Conservation (phyloP, 495 filamentous ascomycete species). For the Penicillium verhagenii region DNA sequence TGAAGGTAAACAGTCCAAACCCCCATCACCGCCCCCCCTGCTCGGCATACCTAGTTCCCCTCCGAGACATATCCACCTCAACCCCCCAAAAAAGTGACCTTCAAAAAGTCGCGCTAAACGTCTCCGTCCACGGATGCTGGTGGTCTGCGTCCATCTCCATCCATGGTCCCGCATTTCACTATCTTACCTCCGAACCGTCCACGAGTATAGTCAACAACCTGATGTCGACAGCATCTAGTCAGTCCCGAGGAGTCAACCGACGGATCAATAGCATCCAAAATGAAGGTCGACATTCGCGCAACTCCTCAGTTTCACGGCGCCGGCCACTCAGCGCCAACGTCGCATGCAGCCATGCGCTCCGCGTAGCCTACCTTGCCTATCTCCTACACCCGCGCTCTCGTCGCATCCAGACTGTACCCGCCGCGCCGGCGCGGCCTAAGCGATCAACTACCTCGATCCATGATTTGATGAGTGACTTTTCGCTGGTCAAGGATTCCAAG, state of each 20-base stretch:
- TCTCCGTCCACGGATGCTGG: slow-evolving; percentile 14
- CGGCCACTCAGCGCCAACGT: slow-evolving; percentile 61
- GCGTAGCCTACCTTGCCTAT: slow-evolving; percentile 89
- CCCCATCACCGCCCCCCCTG: slow-evolving; percentile 5
- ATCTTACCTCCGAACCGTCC: slow-evolving; percentile 21
- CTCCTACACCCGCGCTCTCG: slow-evolving; percentile 88
- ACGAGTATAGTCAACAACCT: slow-evolving; percentile 24
- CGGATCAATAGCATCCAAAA: slow-evolving; percentile 57
- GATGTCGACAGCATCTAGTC: slow-evolving; percentile 57
- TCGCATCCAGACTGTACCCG: slow-evolving; percentile 76
- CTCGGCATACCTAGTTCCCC: slow-evolving; percentile 5
- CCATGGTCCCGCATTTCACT: slow-evolving; percentile 42
- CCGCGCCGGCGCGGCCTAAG: slow-evolving; percentile 57
- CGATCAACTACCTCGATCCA: slow-evolving; percentile 70
- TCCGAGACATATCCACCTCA: slow-evolving; percentile 3
- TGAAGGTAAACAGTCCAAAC: slow-evolving; percentile 20
- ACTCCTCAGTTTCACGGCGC: slow-evolving; percentile 49
- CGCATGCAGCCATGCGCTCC: slow-evolving; percentile 85
- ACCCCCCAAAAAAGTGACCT: neutral
- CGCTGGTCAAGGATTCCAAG: slow-evolving; percentile 69
- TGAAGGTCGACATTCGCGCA: slow-evolving; percentile 51
- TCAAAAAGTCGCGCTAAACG: neutral
- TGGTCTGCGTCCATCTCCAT: slow-evolving; percentile 27
- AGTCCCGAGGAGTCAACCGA: slow-evolving; percentile 53
- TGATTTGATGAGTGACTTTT: slow-evolving; percentile 73